phyloP scores from a whole-genome alignment of 2,329 filamentous ascomycete genomes.

The Podosphaera leucotricha region DNA sequence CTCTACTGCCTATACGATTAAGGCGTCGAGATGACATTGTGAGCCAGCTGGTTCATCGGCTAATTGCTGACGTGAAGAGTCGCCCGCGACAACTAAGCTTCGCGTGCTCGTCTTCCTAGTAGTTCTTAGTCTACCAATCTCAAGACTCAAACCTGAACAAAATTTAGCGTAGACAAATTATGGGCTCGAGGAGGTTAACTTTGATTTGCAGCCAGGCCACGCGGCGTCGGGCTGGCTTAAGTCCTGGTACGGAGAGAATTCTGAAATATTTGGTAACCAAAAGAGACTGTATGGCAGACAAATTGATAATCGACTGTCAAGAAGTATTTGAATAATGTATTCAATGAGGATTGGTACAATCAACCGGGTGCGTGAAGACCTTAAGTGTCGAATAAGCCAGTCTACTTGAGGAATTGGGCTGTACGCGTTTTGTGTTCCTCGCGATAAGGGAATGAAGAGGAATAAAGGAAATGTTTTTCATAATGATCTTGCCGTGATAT shows the following conservation, averaged over 20 bases:
- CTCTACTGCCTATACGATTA: conserved; percentile 9
- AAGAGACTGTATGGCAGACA: no score
- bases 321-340: no score
- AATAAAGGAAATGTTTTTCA: not conserved
- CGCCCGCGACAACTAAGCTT: not conserved
- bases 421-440: not conserved
- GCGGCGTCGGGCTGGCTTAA: no score
- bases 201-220: no score
- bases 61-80: not conserved
- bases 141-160: not conserved
- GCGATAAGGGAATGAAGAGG: not conserved
- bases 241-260: no score
- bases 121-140: not conserved
- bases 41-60: not conserved
- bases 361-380: no score
- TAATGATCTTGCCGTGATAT: not conserved
- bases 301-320: no score
- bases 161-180: no score
- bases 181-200: no score
- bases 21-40: conserved; percentile 11
- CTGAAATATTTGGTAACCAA: no score
- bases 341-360: no score
- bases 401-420: not conserved
- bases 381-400: no score
- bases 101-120: not conserved